Evolutionary conservation across 148 eudicot genomes (phyloP).

Genomic region (Euryodendron excelsum): DNA sequence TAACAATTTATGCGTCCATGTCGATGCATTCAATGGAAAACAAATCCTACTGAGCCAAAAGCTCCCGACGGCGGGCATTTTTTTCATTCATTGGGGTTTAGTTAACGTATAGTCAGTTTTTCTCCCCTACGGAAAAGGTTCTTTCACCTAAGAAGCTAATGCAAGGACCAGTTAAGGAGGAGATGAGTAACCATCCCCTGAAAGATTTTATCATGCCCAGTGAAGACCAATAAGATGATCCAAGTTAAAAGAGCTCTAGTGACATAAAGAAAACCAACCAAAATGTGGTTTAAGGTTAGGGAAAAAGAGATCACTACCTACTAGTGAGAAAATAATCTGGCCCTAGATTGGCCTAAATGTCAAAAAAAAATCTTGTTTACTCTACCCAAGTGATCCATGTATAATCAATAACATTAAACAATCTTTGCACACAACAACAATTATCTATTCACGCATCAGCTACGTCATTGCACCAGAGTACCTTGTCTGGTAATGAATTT

Average conservation of each 20-base stretch:
- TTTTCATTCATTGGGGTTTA: neutral
- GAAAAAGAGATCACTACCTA: neutral
- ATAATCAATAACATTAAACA: neutral
- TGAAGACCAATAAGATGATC: neutral
- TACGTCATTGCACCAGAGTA: neutral
- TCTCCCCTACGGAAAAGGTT: no score
- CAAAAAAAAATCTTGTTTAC: neutral
- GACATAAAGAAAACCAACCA: neutral
- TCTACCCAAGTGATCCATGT: neutral
- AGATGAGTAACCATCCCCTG: neutral
- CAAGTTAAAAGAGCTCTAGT: slow-evolving; percentile 1
- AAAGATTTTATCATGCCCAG: neutral
- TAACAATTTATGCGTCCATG: neutral
- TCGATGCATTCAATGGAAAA: neutral
- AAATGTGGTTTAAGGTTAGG: neutral
- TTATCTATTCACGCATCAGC: neutral
- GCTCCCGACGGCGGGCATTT: no score
- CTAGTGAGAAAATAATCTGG: neutral
- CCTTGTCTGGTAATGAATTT: neutral
- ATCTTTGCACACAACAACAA: neutral
- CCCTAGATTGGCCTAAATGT: neutral
- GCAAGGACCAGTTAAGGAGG: no score
- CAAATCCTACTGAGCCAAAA: no score
- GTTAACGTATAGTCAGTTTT: no score
- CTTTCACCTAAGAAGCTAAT: no score